These are phyloP conservation scores for Gossypium bickii DNA, from an alignment of 345 rosid genomes.

Conservation along the genomic window DNA sequence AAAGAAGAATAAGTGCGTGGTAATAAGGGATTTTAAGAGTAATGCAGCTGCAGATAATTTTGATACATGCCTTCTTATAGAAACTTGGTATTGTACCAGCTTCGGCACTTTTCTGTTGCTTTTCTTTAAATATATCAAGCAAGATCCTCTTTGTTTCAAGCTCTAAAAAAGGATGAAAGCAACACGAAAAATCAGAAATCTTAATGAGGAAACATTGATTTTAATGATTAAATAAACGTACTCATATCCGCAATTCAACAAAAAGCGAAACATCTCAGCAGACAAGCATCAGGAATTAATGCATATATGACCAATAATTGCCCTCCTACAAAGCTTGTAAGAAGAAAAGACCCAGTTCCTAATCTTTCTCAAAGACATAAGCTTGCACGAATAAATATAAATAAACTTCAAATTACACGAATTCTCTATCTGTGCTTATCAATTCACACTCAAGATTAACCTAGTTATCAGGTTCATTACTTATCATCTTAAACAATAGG, in stretches of 20 bases:
- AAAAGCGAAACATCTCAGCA: background rate
- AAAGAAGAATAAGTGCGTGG: background rate
- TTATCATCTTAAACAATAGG: background rate
- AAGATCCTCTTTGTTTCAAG: constrained; percentile 95
- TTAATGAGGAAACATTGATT: background rate
- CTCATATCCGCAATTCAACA: background rate
- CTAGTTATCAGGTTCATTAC: background rate
- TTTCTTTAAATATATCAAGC: constrained; percentile 97
- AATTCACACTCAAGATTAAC: background rate
- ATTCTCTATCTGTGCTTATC: background rate
- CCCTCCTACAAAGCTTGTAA: background rate
- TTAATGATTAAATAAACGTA: background rate
- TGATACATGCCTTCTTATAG: constrained; percentile 80
- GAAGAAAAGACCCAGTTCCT: background rate
- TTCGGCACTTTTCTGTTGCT: constrained; percentile 88
- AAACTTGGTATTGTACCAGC: constrained; percentile 87
- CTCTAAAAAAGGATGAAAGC: constrained; percentile 41
- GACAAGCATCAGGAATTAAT: background rate
- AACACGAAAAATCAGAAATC: constrained; percentile 8
- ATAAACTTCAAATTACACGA: background rate
- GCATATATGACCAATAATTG: background rate
- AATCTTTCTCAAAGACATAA: background rate
- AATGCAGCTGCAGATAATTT: constrained; percentile 6
- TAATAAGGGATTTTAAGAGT: background rate
- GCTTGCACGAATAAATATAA: background rate